These are phyloP conservation scores for Pilatotrama ljubarskyi DNA, from an alignment of 768 basidiomycete species.

Conservation along the genomic window DNA sequence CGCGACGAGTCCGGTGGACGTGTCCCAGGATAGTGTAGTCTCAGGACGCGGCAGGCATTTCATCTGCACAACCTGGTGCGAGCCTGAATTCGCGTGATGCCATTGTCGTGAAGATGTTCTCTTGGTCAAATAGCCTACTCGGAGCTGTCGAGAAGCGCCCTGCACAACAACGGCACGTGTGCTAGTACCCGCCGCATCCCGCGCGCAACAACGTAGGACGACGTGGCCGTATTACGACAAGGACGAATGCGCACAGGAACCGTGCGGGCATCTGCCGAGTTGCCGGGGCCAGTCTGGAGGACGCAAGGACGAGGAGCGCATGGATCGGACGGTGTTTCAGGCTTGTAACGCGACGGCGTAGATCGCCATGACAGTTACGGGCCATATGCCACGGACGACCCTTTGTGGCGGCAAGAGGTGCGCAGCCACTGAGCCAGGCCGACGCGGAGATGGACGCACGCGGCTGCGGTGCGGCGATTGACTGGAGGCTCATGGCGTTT, in stretches of 20 bases:
- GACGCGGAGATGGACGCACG: background rate
- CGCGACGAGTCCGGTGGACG: background rate
- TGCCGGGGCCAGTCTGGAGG: background rate
- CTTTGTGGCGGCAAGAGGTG: background rate
- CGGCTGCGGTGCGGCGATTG: constrained; percentile 9
- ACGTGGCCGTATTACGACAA: background rate
- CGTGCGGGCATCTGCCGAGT: background rate
- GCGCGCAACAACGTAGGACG: background rate
- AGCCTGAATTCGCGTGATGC: background rate
- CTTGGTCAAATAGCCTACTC: background rate
- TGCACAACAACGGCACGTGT: no score
- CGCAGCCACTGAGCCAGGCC: background rate
- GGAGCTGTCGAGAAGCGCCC: no score
- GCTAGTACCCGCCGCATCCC: background rate
- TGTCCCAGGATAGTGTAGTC: background rate
- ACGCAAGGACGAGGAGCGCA: background rate
- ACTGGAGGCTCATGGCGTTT: constrained; percentile 5
- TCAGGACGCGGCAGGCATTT: background rate
- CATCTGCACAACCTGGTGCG: background rate
- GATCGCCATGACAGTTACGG: constrained; percentile 9
- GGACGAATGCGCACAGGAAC: background rate
- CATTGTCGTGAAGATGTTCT: background rate
- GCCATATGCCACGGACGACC: background rate
- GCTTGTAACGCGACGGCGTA: background rate
- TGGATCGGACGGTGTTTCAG: constrained; percentile 4